Conservation (phyloP, 1,284 basidiomycete genomes). For the Leccinum cinnamomeum region DNA sequence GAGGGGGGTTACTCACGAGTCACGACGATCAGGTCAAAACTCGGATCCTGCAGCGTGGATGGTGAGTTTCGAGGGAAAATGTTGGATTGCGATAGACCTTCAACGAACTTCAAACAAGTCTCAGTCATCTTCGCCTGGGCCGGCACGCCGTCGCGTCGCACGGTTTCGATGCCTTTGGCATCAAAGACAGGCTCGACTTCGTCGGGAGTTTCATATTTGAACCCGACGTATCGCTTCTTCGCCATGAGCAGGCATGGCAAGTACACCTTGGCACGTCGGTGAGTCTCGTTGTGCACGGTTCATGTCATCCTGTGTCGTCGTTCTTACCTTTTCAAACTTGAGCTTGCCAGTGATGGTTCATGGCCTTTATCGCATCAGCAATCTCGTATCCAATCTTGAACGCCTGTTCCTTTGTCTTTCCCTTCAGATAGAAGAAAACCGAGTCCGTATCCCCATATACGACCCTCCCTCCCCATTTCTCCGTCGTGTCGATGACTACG, state of each 20-base stretch:
- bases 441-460: slow-evolving; percentile 99
- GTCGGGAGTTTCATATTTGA: slow-evolving; percentile 87
- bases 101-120: slow-evolving; percentile 72
- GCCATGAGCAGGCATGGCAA: slow-evolving; percentile 86
- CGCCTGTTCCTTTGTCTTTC: slow-evolving; percentile 90
- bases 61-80: background rate
- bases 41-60: slow-evolving; percentile 51
- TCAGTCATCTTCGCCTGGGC: slow-evolving; percentile 92
- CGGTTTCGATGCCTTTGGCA: slow-evolving; percentile 97
- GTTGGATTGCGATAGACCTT: background rate
- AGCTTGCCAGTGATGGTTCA: slow-evolving; percentile 82
- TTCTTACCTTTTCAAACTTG: slow-evolving; percentile 90
- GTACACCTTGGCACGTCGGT: slow-evolving; percentile 65
- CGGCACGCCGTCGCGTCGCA: slow-evolving; percentile 86
- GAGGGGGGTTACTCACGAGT: too few relatives aligned
- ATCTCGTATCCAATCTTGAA: slow-evolving; percentile 93
- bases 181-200: slow-evolving; percentile 85
- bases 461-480: slow-evolving; percentile 87
- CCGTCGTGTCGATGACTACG: slow-evolving; percentile 71
- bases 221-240: slow-evolving; percentile 97
- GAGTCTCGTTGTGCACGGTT: background rate
- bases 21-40: too few relatives aligned
- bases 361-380: slow-evolving; percentile 80
- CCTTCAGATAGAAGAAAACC: slow-evolving; percentile 85
- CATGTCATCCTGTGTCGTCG: too few relatives aligned